Evolutionary conservation across 176 grass and related monocot genomes (phyloP), one percentile per base, ranked within the genome.

Genomic region (Thinopyrum elongatum): DNA sequence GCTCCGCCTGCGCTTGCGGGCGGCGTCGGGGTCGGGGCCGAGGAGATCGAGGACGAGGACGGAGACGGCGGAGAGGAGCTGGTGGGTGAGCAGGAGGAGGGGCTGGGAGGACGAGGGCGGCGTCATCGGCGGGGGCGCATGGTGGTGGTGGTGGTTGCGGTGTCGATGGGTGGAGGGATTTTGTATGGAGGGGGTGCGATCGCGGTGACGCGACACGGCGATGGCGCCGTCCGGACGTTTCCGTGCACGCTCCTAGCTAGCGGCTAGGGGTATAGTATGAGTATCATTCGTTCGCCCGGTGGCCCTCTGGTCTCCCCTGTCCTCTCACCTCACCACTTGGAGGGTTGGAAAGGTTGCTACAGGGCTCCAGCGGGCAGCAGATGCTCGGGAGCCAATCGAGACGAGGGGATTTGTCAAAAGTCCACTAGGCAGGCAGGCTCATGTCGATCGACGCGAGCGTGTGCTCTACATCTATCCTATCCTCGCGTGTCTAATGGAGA

Each of bases 41-140:
- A 86, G 51, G 36, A 89, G 83, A 76, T 61, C 76, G 77, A 83
- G 74, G 70, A 88, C 41, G 17, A 91, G 63, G 10, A 82, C 74
- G 79, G 85, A 65, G 70, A 68, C 75, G 77, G 81, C 49, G 68
- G 82, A 23, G 77, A 44, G n/a, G 72, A 77, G 84, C 44, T 74
- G 38, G 78, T 76, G 38, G 82, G 82, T 84, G 47, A 70, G 62
- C 41, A 29, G 65, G 67, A 86, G 74, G 35, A 38, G 65, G 42
- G 82, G 21, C 28, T 60, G 86, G 42, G 82, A 11, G 23, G 72
- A 21, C 28, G 72, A 83, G 44, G 83, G 78, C 78, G 81, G 73
- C 78, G 81, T 85, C 86, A 80, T 86, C 77, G 65, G 47, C 77
- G 25, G 87, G 29, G 15, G 84, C 35, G 89, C 89, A 91, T 86